These are phyloP conservation scores for Phytophthora cactorum DNA, from an alignment of 352 stramenopile species.

Conservation along the genomic window DNA sequence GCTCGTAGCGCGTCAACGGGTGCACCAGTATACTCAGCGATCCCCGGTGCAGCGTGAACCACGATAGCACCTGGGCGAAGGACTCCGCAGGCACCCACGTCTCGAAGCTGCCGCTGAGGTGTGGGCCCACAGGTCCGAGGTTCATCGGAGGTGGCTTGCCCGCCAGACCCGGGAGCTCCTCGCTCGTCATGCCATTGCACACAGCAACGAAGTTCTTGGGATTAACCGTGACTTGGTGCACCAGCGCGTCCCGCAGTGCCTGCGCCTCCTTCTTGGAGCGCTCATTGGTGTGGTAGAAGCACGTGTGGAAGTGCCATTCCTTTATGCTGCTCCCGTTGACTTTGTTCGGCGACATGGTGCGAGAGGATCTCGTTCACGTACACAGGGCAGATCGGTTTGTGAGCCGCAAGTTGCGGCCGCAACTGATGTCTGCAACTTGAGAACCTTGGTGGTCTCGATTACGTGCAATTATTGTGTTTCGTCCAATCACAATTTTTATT, in stretches of 20 bases:
- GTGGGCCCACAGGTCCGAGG: constrained; percentile 58
- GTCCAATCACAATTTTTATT: constrained; percentile 22
- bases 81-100: constrained; percentile 72
- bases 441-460: constrained; percentile 1
- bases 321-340: constrained; percentile 40
- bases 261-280: constrained; percentile 46
- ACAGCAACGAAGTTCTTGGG: constrained; percentile 67
- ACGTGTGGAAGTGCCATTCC: constrained; percentile 84
- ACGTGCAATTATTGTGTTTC: constrained; percentile 7
- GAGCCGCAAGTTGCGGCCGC: not conserved
- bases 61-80: constrained; percentile 60
- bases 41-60: constrained; percentile 69
- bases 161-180: constrained; percentile 41
- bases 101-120: constrained; percentile 74
- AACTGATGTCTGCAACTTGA: not conserved
- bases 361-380: not conserved
- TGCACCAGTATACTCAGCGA: constrained; percentile 70
- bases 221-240: constrained; percentile 48
- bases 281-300: constrained; percentile 62
- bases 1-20: constrained; percentile 66
- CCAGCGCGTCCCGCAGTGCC: constrained; percentile 50
- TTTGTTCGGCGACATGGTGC: constrained; percentile 21
- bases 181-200: constrained; percentile 48
- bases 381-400: constrained; percentile 7
- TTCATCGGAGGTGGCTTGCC: constrained; percentile 55